Evolutionary conservation across 2,329 filamentous ascomycete genomes (phyloP).

Genomic region (Botrytis fabae): DNA sequence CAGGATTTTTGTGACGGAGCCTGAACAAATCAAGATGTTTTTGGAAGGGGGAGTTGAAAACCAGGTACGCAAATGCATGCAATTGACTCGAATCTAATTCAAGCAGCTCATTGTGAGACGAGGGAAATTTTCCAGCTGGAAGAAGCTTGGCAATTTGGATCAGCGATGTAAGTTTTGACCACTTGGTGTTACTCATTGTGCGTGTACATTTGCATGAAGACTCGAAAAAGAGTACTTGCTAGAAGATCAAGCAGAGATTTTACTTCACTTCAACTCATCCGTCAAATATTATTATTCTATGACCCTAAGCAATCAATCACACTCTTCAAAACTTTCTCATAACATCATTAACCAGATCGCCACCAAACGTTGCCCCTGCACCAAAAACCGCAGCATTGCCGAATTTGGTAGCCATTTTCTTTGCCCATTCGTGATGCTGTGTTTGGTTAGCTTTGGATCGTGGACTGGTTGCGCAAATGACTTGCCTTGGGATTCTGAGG

Average conservation of each 20-base stretch:
- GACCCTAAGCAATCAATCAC: too few relatives aligned
- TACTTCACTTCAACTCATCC: background rate
- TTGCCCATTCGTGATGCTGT: slow-evolving; percentile 39
- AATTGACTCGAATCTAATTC: background rate
- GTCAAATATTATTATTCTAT: too few relatives aligned
- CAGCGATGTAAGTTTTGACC: background rate
- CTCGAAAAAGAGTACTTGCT: background rate
- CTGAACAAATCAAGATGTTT: background rate
- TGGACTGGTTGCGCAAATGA: background rate
- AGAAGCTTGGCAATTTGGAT: background rate
- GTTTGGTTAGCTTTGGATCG: slow-evolving; percentile 1
- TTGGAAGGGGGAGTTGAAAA: background rate
- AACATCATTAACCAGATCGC: slow-evolving; percentile 30
- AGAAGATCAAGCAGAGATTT: background rate
- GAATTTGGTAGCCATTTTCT: slow-evolving; percentile 35
- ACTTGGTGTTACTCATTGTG: background rate
- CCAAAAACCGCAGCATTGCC: slow-evolving; percentile 40
- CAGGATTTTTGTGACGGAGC: background rate
- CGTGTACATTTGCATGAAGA: background rate
- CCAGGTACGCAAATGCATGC: background rate
- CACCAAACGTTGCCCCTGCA: slow-evolving; percentile 39
- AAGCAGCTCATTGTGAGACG: background rate
- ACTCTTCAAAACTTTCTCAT: slow-evolving; percentile 15
- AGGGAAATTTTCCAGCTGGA: background rate
- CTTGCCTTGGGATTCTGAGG: slow-evolving; percentile 37